Conservation (phyloP, 2,329 filamentous ascomycete species). For the Cladosporium sp. region DNA sequence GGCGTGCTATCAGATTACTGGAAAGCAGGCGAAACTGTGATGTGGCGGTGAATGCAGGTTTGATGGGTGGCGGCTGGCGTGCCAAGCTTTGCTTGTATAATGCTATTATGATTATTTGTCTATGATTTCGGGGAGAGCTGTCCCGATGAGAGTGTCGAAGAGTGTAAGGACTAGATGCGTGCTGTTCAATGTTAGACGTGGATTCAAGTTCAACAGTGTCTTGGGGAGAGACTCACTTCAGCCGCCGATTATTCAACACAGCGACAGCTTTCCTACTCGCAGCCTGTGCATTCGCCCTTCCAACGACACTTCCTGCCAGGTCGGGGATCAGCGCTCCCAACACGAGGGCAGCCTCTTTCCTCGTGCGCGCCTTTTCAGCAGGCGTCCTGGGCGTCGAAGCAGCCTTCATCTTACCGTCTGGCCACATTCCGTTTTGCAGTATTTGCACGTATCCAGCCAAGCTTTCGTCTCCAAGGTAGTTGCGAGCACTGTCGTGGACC, state of each 20-base stretch:
- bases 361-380: slow-evolving; percentile 70
- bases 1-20: slow-evolving; percentile 17
- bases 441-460: slow-evolving; percentile 69
- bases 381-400: slow-evolving; percentile 52
- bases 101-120: slow-evolving; percentile 7
- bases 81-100: background rate
- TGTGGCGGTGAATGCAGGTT: background rate
- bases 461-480: slow-evolving; percentile 69
- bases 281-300: slow-evolving; percentile 81
- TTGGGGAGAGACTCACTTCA: slow-evolving; percentile 62
- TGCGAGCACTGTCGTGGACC: slow-evolving; percentile 74
- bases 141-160: slow-evolving; percentile 42
- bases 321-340: slow-evolving; percentile 86
- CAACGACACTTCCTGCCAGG: slow-evolving; percentile 86
- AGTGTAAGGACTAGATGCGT: slow-evolving; percentile 46
- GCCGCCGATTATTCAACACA: slow-evolving; percentile 78
- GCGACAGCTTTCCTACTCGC: slow-evolving; percentile 85
- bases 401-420: slow-evolving; percentile 53
- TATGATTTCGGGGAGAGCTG: slow-evolving; percentile 35
- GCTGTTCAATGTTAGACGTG: slow-evolving; percentile 22
- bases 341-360: slow-evolving; percentile 82
- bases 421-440: slow-evolving; percentile 76
- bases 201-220: background rate
- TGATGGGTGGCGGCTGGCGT: background rate
- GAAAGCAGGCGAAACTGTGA: background rate